Evolutionary conservation across 257 asterid genomes (phyloP).

Genomic region (Gentiana macrophylla): DNA sequence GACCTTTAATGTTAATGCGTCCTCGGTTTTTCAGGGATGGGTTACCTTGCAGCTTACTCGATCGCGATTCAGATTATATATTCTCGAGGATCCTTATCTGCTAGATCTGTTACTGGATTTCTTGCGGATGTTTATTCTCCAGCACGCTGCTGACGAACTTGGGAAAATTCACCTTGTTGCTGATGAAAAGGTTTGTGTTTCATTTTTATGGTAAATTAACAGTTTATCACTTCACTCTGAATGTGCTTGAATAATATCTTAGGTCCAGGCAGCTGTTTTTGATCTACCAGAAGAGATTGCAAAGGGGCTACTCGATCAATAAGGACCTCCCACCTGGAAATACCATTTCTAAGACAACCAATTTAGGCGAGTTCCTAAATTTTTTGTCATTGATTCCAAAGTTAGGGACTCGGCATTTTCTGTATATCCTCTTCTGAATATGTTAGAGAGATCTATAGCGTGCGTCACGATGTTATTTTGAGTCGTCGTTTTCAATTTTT

Average conservation of each 20-base stretch:
- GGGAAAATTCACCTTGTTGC: slow-evolving; percentile 74
- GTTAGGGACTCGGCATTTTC: not conserved
- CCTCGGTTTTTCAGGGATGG: slow-evolving; percentile 50
- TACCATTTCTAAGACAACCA: slow-evolving; percentile 66
- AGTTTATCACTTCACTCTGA: not conserved
- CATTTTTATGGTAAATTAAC: too few relatives aligned
- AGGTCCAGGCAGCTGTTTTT: slow-evolving; percentile 91
- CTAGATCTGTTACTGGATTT: slow-evolving; percentile 82
- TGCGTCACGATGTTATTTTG: not conserved
- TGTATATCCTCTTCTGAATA: not conserved
- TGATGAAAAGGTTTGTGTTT: slow-evolving; percentile 37
- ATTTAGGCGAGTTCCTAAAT: slow-evolving; percentile 28
- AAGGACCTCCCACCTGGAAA: slow-evolving; percentile 79
- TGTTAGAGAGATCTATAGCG: not conserved
- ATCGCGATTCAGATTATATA: slow-evolving; percentile 25
- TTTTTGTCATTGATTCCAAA: not conserved
- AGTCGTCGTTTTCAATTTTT: not conserved
- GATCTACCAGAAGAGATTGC: slow-evolving; percentile 98
- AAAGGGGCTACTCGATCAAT: slow-evolving; percentile 54
- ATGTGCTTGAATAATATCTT: slow-evolving; percentile 1
- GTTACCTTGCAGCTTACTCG: slow-evolving; percentile 70
- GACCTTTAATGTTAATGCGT: not conserved
- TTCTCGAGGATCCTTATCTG: slow-evolving; percentile 64
- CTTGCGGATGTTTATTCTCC: slow-evolving; percentile 72
- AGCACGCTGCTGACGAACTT: slow-evolving; percentile 73